Evolutionary conservation across 306 rosid species (phyloP).

Genomic region (Fagus crenata): DNA sequence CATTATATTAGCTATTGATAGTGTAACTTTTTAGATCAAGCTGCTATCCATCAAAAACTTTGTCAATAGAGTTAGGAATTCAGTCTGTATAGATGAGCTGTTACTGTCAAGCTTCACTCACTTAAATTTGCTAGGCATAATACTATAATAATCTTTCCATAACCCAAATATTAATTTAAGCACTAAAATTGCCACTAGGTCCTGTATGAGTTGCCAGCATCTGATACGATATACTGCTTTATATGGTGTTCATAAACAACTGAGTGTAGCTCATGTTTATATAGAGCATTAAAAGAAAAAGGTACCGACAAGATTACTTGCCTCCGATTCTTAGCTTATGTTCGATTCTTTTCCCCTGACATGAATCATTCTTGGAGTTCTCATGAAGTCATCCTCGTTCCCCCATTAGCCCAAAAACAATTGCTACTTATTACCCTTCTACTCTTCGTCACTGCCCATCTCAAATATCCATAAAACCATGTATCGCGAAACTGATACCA

Average conservation of each 20-base stretch:
- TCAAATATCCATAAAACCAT: conserved; percentile 32
- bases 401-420: conserved; percentile 38
- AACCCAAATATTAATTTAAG: not conserved
- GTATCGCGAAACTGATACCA: conserved; percentile 12
- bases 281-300: conserved; percentile 1
- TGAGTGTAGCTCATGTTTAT: not conserved
- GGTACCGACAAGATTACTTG: conserved; percentile 38
- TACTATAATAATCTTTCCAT: not conserved
- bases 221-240: conserved; percentile 13
- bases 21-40: not conserved
- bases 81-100: not conserved
- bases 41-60: not conserved
- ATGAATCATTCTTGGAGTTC: conserved; percentile 77
- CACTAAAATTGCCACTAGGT: not conserved
- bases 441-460: conserved; percentile 26
- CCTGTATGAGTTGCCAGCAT: conserved; percentile 11
- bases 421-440: conserved; percentile 21
- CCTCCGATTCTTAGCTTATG: conserved; percentile 48
- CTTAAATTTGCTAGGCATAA: not conserved
- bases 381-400: conserved; percentile 70
- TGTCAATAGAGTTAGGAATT: not conserved
- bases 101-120: not conserved
- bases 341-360: conserved; percentile 78
- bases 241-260: not conserved
- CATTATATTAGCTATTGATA: not conserved